Percentiles rank a stretch among this genome's conserved stretches.
phyloP scores from a whole-genome alignment of 108 stramenopile species.

The Schizochytrium sp. region DNA sequence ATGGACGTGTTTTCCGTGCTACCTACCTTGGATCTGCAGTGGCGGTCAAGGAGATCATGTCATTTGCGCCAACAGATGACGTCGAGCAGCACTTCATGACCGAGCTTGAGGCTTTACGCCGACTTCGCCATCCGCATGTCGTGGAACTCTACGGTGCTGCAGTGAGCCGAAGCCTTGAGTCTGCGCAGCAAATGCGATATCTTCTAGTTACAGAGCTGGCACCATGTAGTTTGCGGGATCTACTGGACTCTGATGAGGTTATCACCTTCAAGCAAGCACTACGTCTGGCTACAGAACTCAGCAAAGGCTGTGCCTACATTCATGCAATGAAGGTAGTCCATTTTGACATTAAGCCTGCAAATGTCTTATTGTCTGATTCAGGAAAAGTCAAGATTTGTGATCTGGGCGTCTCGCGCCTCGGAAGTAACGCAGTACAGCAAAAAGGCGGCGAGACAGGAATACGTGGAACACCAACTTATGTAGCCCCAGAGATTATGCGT shows the following conservation, averaged over 20 bases:
- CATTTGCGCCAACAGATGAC: constrained; percentile 13
- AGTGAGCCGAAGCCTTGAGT: background rate
- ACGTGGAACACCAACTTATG: constrained; percentile 31
- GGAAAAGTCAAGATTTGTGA: constrained; percentile 49
- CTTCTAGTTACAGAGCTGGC: constrained; percentile 53
- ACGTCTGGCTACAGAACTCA: constrained; percentile 46
- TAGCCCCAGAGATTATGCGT: constrained; percentile 41
- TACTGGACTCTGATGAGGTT: constrained; percentile 49
- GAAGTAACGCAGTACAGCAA: background rate
- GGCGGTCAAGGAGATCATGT: constrained; percentile 29
- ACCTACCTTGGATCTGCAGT: constrained; percentile 36
- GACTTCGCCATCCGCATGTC: constrained; percentile 51
- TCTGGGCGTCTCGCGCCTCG: constrained; percentile 1
- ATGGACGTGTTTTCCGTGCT: constrained; percentile 30
- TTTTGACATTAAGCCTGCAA: constrained; percentile 55
- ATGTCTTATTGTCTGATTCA: constrained; percentile 46
- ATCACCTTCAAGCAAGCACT: constrained; percentile 52
- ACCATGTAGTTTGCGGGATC: constrained; percentile 19
- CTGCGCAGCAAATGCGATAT: background rate
- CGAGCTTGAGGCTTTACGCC: constrained; percentile 21
- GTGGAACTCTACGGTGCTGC: constrained; percentile 51
- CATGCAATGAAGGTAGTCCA: constrained; percentile 56
- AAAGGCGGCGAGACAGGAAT: background rate
- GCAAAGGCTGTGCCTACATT: constrained; percentile 7
- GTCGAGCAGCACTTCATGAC: constrained; percentile 55